Base-by-base conservation (phyloP, 495 filamentous ascomycete species). In the Penicillium riverlandense region DNA sequence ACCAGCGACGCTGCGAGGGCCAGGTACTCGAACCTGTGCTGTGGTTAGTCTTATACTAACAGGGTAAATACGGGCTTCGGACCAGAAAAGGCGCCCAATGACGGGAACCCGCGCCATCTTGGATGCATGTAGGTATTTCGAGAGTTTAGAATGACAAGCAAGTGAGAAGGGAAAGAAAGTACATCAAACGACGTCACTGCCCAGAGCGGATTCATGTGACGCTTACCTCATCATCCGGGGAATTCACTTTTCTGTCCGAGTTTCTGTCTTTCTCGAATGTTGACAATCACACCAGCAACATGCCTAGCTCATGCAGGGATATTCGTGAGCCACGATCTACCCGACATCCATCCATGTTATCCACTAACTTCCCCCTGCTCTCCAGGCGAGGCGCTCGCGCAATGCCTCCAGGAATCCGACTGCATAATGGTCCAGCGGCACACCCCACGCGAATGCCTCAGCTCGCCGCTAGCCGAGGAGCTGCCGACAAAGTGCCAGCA, bases 271-370 rank as follows among this genome's bases (percentile, higher is more conserved):
- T 12, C 10, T 6, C 6, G 32, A 10, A 34, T 34, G 9, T 12
- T 34, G 22, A 22, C 22, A 2, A 6, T 22, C 22, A 22, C 22
- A 34, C 32, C 9, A 12, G 10, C 67, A 81, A 55, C 40, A 98
- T 98, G 92, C 92, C 92, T 22, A 86, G 84, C 62, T 96, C 90
- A 45, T 98, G 92, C 75, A 86, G 87, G 76, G 91, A 96, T 60
- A 90, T 98, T 59, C 80, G 92, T 97, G 77, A 57, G 83, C 70
- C 27, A 11, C 37, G 6, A 22, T 22, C 22, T 22, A 22, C 22
- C 22, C 22, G 6, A 22, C n/a, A 1, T 28, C 15, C 22, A n/a
- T 44, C 37, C 39, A 37, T 34, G 30, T 32, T 38, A 40, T 22
- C 22, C 22, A 38, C 55, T 53, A 41, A 53, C 38, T 35, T 38